Evolutionary conservation across 1,284 basidiomycete species (phyloP).

Genomic region (Leccinum pallidistipes): DNA sequence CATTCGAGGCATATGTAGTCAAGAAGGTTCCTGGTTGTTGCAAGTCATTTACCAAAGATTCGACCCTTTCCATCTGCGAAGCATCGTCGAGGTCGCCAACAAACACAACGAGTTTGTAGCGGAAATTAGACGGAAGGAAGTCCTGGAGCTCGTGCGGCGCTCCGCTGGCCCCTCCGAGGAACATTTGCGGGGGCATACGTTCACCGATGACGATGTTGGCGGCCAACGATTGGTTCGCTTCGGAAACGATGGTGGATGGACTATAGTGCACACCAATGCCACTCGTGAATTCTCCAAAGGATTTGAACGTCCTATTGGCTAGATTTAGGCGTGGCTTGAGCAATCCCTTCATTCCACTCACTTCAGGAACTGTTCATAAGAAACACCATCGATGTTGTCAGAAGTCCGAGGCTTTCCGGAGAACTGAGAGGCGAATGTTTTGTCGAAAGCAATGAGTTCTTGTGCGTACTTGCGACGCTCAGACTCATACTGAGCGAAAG

Average conservation of each 20-base stretch:
- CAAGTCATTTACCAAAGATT: slow-evolving; percentile 46
- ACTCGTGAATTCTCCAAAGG: slow-evolving; percentile 57
- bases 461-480: slow-evolving; percentile 49
- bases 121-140: slow-evolving; percentile 63
- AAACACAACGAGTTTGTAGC: slow-evolving; percentile 76
- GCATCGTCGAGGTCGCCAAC: slow-evolving; percentile 51
- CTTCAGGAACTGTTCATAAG: slow-evolving; percentile 42
- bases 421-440: slow-evolving; percentile 48
- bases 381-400: slow-evolving; percentile 39
- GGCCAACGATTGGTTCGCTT: slow-evolving; percentile 46
- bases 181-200: slow-evolving; percentile 59
- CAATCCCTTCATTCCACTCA: slow-evolving; percentile 32
- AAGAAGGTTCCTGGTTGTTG: slow-evolving; percentile 41
- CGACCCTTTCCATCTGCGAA: slow-evolving; percentile 42
- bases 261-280: slow-evolving; percentile 67
- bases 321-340: slow-evolving; percentile 44
- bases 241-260: slow-evolving; percentile 48
- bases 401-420: slow-evolving; percentile 41
- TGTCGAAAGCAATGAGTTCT: slow-evolving; percentile 54
- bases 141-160: slow-evolving; percentile 69
- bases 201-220: slow-evolving; percentile 54
- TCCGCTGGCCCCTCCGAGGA: slow-evolving; percentile 64
- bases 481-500: slow-evolving; percentile 38
- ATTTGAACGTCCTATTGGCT: slow-evolving; percentile 50
- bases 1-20: slow-evolving; percentile 30